Conservation (phyloP, 169 alveolate species). For the Eimeria acervulina region DNA sequence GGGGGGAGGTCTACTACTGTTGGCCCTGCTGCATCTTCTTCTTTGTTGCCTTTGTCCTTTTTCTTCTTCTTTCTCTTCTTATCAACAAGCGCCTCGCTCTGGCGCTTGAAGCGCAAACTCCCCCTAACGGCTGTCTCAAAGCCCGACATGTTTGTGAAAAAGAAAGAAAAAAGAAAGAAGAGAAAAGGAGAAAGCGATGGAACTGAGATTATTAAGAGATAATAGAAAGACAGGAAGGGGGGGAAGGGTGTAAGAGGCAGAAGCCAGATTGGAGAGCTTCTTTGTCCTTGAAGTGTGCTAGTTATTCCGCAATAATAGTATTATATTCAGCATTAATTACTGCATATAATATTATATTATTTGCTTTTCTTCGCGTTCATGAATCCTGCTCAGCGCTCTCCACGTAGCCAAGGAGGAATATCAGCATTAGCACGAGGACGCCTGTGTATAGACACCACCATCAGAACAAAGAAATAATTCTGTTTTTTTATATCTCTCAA, state of each 20-base stretch:
- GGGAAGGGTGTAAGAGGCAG: neutral
- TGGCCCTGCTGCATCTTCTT: neutral
- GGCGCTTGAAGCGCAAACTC: constrained; percentile 44
- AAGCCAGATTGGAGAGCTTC: neutral
- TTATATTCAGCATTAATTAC: too few species aligned
- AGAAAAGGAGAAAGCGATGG: neutral
- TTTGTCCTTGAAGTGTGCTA: neutral
- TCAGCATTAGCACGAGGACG: constrained; percentile 3
- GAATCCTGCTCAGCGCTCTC: neutral
- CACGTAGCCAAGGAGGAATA: constrained; percentile 22
- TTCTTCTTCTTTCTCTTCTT: constrained; percentile 1
- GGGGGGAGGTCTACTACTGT: constrained; percentile 52
- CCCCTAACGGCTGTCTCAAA: constrained; percentile 69
- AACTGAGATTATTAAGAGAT: neutral
- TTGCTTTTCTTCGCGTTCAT: neutral
- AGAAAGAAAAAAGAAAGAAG: too few species aligned
- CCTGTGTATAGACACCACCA: constrained; percentile 14
- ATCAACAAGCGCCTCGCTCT: constrained; percentile 41
- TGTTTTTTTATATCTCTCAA: neutral
- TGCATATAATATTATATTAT: neutral
- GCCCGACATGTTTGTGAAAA: constrained; percentile 2
- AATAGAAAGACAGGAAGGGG: neutral
- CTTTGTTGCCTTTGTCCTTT: neutral
- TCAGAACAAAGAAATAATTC: neutral
- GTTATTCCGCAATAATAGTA: too few species aligned